Percentiles rank a stretch among this genome's conserved stretches.
phyloP scores from a whole-genome alignment of 2,329 filamentous ascomycete genomes.

The Verruconis gallopava region DNA sequence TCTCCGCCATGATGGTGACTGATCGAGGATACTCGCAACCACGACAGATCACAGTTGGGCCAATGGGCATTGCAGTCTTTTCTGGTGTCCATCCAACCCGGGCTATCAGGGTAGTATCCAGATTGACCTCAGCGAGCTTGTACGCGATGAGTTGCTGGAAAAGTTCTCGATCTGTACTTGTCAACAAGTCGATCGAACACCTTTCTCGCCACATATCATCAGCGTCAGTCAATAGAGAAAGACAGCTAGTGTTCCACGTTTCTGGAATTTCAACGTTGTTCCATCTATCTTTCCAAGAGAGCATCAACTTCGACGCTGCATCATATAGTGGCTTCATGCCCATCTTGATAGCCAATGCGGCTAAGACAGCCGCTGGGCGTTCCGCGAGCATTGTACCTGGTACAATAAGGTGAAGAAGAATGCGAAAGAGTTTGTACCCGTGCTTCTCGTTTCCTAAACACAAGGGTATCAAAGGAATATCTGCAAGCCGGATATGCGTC shows the following conservation, averaged over 20 bases:
- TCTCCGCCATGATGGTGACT: conserved; percentile 34
- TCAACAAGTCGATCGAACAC: conserved; percentile 23
- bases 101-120: conserved; percentile 32
- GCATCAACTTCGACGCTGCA: conserved; percentile 30
- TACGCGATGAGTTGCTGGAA: conserved; percentile 35
- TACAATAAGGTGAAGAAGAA: conserved; percentile 35
- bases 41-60: conserved; percentile 30
- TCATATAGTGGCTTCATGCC: conserved; percentile 31
- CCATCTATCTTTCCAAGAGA: conserved; percentile 32
- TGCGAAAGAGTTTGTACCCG: conserved; percentile 32
- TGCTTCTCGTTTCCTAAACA: conserved; percentile 26
- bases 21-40: conserved; percentile 34
- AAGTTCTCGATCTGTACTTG: conserved; percentile 25
- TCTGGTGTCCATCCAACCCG: conserved; percentile 34
- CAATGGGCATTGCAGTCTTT: conserved; percentile 32
- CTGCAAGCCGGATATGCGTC: conserved; percentile 27
- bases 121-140: conserved; percentile 34
- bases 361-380: conserved; percentile 34
- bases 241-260: conserved; percentile 36
- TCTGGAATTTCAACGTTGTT: conserved; percentile 36
- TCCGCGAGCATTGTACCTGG: conserved; percentile 35
- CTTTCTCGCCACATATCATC: conserved; percentile 24
- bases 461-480: conserved; percentile 33
- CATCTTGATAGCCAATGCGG: conserved; percentile 36
- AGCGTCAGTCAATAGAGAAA: conserved; percentile 35